Conservation (phyloP, 352 stramenopile genomes). For the Blastocystis sp. region DNA sequence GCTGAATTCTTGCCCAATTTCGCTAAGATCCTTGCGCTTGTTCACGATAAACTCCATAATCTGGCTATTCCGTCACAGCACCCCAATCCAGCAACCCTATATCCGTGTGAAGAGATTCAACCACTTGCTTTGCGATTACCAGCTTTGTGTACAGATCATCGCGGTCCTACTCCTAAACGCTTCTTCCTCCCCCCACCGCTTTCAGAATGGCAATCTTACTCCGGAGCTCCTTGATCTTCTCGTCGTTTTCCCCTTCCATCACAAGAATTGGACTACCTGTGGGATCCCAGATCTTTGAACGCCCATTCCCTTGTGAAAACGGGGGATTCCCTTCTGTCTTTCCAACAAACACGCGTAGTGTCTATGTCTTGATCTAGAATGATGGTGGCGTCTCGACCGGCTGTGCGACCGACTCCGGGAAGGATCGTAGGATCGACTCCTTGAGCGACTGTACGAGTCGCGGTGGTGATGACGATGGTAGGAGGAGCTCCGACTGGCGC, state of each 20-base stretch:
- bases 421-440: background rate
- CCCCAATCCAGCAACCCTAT: background rate
- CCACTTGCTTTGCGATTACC: conserved; percentile 1
- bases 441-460: background rate
- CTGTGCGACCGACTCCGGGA: background rate
- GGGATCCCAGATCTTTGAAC: too few species aligned
- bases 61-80: background rate
- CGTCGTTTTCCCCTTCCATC: conserved; percentile 31
- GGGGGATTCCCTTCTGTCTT: too few species aligned
- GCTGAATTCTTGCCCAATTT: conserved; percentile 45
- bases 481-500: background rate
- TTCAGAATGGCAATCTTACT: conserved; percentile 65
- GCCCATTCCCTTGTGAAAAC: too few species aligned
- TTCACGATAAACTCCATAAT: conserved; percentile 67
- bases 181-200: conserved; percentile 15
- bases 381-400: background rate
- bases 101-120: conserved; percentile 55
- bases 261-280: background rate
- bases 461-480: background rate
- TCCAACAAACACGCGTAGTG: background rate
- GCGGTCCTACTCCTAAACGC: conserved; percentile 15
- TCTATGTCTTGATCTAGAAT: background rate
- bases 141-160: conserved; percentile 65
- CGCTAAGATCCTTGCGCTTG: conserved; percentile 57
- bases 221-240: conserved; percentile 46